Conservation (phyloP, 257 asterid genomes). For the Jacaranda mimosifolia region DNA sequence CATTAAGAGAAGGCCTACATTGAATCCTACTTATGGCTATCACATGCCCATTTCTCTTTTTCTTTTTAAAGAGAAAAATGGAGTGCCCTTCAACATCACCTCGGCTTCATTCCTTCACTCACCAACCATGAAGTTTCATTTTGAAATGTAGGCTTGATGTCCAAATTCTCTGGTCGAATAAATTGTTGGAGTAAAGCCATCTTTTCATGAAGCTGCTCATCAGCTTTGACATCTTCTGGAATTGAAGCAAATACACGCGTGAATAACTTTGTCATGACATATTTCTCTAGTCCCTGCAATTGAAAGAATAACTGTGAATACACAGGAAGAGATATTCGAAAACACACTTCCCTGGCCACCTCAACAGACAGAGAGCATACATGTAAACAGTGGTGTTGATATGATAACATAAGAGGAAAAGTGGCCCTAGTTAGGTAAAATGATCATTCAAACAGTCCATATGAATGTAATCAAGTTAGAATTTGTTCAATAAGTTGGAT, state of each 20-base stretch:
- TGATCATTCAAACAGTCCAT: background rate
- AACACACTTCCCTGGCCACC: constrained; percentile 69
- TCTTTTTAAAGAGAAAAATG: background rate
- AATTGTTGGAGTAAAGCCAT: constrained; percentile 86
- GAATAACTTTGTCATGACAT: constrained; percentile 87
- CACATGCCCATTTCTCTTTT: background rate
- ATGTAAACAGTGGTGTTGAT: background rate
- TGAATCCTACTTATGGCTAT: constrained; percentile 2
- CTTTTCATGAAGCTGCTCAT: constrained; percentile 77
- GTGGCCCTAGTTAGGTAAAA: background rate
- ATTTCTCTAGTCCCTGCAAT: constrained; percentile 89
- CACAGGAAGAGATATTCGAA: constrained; percentile 57
- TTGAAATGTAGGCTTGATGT: constrained; percentile 75
- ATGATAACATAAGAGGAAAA: background rate
- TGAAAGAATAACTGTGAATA: constrained; percentile 34
- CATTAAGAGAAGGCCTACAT: constrained; percentile 8
- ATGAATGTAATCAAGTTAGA: background rate
- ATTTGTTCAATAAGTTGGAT: constrained; percentile 12
- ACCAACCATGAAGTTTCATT: constrained; percentile 94
- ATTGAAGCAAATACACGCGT: constrained; percentile 78
- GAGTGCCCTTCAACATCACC: constrained; percentile 23
- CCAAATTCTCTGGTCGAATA: constrained; percentile 88
- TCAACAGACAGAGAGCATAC: constrained; percentile 33
- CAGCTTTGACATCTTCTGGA: constrained; percentile 88
- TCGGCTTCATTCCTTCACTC: constrained; percentile 42